Evolutionary conservation across 441 rosid species (phyloP), one percentile per base, ranked within the genome.

Genomic region (Adansonia gregorii): DNA sequence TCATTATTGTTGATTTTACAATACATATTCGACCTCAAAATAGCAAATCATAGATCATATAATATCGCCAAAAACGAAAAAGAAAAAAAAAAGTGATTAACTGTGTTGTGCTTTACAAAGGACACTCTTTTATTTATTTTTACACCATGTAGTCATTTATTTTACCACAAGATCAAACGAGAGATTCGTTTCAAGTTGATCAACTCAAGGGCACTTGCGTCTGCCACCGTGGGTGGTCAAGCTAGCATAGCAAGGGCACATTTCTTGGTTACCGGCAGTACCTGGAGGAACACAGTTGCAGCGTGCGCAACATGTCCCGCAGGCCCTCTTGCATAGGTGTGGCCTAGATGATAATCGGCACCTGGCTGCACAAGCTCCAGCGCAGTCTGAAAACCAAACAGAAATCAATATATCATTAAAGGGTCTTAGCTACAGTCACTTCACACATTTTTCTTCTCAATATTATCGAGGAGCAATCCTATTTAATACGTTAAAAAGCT

Each of bases 211-310:
- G 78, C 92, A 90, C 85, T 92, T 90, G 82, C 41, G 90, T 17
- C 83, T 75, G 75, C 97, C 93, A 35, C 88, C 90, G 31, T 78
- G 93, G 35, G 95, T 93, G 60, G 93, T 89, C 81, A 88, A 74
- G 79, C 78, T 80, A 79, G 91, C 95, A 54, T 93, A 93, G 82
- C 97, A 93, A 7, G 93, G 91, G 71, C 97, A 91, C 11, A 74
- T 76, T 1, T 93, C 86, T 10, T 85, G 80, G 84, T 93, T 88
- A 19, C 95, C 95, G 20, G 88, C 77, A 2, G 95, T 91, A 0
- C 97, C 97, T 0, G 90, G 91, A 0, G 95, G 97, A 5, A 91
- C 93, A 68, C 97, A 91, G 84, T 81, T 77, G 82, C 97, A 93
- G 1, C 93, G 88, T 1, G 82, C 72, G 54, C 95, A 91, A 67